phyloP scores from a whole-genome alignment of 805 yeast genomes.

The Zygoascus ofunaensis region DNA sequence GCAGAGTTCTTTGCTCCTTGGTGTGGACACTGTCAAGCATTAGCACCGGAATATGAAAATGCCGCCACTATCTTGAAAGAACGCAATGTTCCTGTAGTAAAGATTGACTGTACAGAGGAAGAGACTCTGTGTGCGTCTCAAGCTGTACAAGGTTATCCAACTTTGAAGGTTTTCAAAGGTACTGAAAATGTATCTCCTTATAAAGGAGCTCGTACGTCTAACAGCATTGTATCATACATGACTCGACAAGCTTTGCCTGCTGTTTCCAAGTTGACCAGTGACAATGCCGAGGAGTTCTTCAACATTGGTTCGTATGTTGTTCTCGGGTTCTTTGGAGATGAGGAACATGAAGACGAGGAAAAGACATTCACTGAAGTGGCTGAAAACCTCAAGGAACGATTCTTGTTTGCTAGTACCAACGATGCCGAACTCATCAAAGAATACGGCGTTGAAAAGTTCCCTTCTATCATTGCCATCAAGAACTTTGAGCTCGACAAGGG shows the following conservation, averaged over 20 bases:
- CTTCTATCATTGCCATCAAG: conserved; percentile 41
- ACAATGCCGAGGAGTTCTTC: conserved; percentile 42
- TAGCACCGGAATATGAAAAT: conserved; percentile 55
- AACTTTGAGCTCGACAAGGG: conserved; percentile 29
- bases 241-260: conserved; percentile 74
- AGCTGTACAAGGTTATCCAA: conserved; percentile 73
- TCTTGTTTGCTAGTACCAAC: conserved; percentile 44
- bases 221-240: conserved; percentile 71
- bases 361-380: conserved; percentile 59
- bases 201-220: conserved; percentile 77
- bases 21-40: conserved; percentile 88
- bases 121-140: conserved; percentile 63
- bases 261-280: conserved; percentile 42
- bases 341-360: conserved; percentile 35
- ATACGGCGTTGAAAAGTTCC: conserved; percentile 32
- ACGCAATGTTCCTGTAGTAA: conserved; percentile 30
- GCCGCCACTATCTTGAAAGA: conserved; percentile 54
- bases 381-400: conserved; percentile 50
- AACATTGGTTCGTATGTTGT: conserved; percentile 33
- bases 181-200: conserved; percentile 44
- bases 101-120: conserved; percentile 77
- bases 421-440: conserved; percentile 35
- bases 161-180: conserved; percentile 57
- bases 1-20: conserved; percentile 95
- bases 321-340: conserved; percentile 50